A percentile compares a stretch with the other conserved stretches of the same genome.
phyloP scores from a whole-genome alignment of 805 yeast genomes.

The Schizosaccharomyces octosporus region DNA sequence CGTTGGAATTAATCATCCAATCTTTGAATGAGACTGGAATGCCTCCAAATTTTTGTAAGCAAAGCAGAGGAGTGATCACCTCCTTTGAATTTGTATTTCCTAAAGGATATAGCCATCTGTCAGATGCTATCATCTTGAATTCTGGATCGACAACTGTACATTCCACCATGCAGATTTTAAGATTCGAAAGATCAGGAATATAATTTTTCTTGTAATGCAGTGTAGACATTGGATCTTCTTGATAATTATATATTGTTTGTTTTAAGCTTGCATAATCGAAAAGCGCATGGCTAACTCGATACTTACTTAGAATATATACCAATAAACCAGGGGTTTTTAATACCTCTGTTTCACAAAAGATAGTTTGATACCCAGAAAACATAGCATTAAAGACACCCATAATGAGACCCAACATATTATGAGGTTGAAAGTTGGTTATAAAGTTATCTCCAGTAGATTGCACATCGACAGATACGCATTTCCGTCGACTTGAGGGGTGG shows the following conservation, averaged over 20 bases:
- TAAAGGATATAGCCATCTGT: constrained; percentile 71
- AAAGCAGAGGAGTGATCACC: constrained; percentile 69
- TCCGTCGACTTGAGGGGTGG: constrained; percentile 8
- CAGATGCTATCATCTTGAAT: constrained; percentile 65
- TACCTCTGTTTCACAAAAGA: constrained; percentile 53
- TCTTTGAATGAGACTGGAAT: constrained; percentile 80
- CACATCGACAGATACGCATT: not conserved
- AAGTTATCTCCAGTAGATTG: constrained; percentile 17
- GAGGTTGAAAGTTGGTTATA: constrained; percentile 38
- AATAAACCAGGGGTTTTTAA: constrained; percentile 66
- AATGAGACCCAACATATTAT: constrained; percentile 67
- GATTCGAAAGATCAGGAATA: constrained; percentile 50
- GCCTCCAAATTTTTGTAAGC: constrained; percentile 85
- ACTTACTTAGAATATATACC: constrained; percentile 52
- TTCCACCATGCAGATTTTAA: constrained; percentile 74
- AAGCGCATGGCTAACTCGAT: constrained; percentile 45
- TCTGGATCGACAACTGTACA: constrained; percentile 82
- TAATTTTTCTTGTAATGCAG: constrained; percentile 52
- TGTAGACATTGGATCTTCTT: constrained; percentile 64
- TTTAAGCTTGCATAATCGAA: constrained; percentile 77
- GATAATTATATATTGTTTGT: constrained; percentile 77
- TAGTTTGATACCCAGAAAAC: constrained; percentile 56
- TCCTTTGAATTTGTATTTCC: constrained; percentile 57
- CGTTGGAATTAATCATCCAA: constrained; percentile 53
- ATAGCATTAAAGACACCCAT: constrained; percentile 59